Conservation (phyloP, 305 asterid genomes). For the Andrographis paniculata region DNA sequence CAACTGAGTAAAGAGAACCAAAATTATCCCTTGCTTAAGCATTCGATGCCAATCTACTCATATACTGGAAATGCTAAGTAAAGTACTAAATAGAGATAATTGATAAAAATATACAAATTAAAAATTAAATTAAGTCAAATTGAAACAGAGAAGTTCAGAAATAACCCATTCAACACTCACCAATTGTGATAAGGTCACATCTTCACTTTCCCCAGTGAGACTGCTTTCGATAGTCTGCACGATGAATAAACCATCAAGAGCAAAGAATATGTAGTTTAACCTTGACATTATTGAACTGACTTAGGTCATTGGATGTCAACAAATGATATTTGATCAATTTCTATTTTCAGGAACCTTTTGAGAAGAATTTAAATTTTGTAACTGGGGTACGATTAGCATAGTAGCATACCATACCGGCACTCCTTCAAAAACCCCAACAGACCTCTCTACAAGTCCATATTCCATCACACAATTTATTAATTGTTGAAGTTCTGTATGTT, state of each 20-base stretch:
- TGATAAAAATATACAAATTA: slow-evolving; percentile 1
- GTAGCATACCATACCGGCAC: not conserved
- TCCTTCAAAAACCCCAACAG: slow-evolving; percentile 8
- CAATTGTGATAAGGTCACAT: slow-evolving; percentile 62
- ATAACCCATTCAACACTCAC: slow-evolving; percentile 28
- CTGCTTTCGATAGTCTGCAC: slow-evolving; percentile 77
- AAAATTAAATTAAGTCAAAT: slow-evolving; percentile 10
- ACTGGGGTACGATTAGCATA: too few species aligned
- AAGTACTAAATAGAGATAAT: slow-evolving; percentile 1
- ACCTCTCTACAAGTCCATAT: slow-evolving; percentile 2
- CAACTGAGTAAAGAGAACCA: slow-evolving; percentile 12
- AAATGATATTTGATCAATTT: too few species aligned
- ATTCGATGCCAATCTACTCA: slow-evolving; percentile 8
- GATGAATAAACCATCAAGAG: slow-evolving; percentile 19
- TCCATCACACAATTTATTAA: not conserved
- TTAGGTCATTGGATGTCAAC: slow-evolving; percentile 1
- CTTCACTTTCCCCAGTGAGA: slow-evolving; percentile 45
- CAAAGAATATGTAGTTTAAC: slow-evolving; percentile 12
- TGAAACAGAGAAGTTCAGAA: not conserved
- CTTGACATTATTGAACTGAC: slow-evolving; percentile 1
- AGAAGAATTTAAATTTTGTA: not conserved
- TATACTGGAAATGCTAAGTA: slow-evolving; percentile 1
- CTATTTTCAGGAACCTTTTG: not conserved
- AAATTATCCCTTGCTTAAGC: not conserved
- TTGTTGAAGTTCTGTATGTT: slow-evolving; percentile 6